These are phyloP conservation scores for Phtheirospermum japonicum DNA, from an alignment of 257 asterid species.

Conservation along the genomic window DNA sequence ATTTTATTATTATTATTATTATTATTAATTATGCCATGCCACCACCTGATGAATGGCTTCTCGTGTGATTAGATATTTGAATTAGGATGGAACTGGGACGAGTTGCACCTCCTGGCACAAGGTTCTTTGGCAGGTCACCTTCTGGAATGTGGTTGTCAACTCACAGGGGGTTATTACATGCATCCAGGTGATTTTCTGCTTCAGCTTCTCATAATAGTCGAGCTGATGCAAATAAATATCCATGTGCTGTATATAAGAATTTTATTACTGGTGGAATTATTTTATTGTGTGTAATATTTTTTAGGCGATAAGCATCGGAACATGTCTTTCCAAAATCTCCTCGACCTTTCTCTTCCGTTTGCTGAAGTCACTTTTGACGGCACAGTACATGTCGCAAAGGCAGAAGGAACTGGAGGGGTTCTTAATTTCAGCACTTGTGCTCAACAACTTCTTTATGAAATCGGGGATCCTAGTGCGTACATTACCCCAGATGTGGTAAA, in stretches of 20 bases:
- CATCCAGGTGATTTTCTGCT: slow-evolving; percentile 72
- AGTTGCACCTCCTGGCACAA: slow-evolving; percentile 73
- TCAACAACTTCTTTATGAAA: slow-evolving; percentile 95
- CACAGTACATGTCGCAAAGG: slow-evolving; percentile 69
- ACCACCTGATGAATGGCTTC: slow-evolving; percentile 28
- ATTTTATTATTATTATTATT: no score
- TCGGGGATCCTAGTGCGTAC: slow-evolving; percentile 92
- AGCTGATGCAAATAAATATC: no score
- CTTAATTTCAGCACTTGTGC: slow-evolving; percentile 75
- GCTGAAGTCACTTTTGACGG: slow-evolving; percentile 81
- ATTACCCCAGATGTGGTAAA: slow-evolving; percentile 90
- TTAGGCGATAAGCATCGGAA: slow-evolving; percentile 80
- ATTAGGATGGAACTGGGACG: slow-evolving; percentile 98
- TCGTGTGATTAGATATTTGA: slow-evolving; percentile 65
- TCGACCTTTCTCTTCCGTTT: slow-evolving; percentile 84
- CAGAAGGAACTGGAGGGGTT: slow-evolving; percentile 75
- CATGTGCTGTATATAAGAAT: no score
- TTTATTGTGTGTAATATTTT: slow-evolving; percentile 18
- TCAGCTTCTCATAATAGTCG: background rate
- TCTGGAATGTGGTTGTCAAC: slow-evolving; percentile 98
- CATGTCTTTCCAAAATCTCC: slow-evolving; percentile 69
- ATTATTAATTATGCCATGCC: no score
- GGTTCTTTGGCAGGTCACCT: slow-evolving; percentile 95
- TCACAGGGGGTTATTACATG: slow-evolving; percentile 96
- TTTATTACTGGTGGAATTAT: no score